Evolutionary conservation across 192 early-diverging fungal genomes (phyloP).

Genomic region (Backusella mclennaniae): DNA sequence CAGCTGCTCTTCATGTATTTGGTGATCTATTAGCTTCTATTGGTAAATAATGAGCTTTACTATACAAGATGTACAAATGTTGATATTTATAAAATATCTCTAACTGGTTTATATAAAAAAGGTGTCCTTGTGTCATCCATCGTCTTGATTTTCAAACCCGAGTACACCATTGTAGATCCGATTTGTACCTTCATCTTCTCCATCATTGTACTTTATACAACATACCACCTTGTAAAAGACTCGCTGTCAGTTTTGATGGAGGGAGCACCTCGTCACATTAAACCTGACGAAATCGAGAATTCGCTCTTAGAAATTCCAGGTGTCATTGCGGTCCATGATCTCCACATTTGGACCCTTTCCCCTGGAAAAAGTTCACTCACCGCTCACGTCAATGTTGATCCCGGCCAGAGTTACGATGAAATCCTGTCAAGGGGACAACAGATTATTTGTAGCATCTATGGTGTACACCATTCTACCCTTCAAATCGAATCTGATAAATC

Average conservation of each 20-base stretch:
- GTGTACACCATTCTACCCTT: conserved; percentile 56
- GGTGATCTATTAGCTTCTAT: conserved; percentile 80
- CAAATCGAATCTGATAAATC: conserved; percentile 47
- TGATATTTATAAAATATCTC: neutral
- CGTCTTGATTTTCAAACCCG: conserved; percentile 59
- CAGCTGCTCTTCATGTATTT: conserved; percentile 77
- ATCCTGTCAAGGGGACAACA: conserved; percentile 49
- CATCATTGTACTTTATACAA: conserved; percentile 69
- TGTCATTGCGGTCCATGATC: conserved; percentile 50
- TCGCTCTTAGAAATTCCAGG: conserved; percentile 46
- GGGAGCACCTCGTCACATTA: conserved; percentile 51
- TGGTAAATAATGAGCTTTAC: conserved; percentile 25
- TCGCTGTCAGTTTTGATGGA: conserved; percentile 76
- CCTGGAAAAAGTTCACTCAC: conserved; percentile 48
- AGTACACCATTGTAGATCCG: conserved; percentile 67
- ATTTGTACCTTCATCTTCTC: conserved; percentile 84
- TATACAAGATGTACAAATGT: neutral
- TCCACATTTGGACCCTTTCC: conserved; percentile 57
- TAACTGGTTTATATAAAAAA: conserved; percentile 5
- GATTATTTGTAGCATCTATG: conserved; percentile 47
- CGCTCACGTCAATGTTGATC: conserved; percentile 26
- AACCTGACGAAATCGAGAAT: conserved; percentile 46
- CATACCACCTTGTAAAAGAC: conserved; percentile 62
- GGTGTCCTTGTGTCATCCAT: conserved; percentile 78
- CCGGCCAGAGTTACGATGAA: conserved; percentile 38